Base-by-base conservation (phyloP, 1,284 basidiomycete species). In the Marasmius tenuissimus region DNA sequence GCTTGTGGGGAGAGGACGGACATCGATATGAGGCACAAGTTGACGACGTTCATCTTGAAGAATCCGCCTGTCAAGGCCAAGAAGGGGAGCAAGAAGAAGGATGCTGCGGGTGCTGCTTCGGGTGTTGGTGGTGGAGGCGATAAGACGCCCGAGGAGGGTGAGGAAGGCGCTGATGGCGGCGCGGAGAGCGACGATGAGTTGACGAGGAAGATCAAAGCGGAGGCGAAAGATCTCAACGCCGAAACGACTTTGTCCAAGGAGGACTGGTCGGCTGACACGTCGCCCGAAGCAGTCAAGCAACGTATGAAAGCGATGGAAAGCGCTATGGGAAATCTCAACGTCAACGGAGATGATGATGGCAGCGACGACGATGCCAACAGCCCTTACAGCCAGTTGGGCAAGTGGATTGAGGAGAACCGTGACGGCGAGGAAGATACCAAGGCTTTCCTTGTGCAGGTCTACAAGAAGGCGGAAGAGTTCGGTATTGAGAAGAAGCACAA, bases 401-500 rank as follows among this genome's bases (percentile, higher is more conserved):
- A 81, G 47, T 99, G 97, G 97, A 83, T 96, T 63, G 82, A 89
- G 70, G 94, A 96, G 67, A 90, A 93, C 70, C 83, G 83, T 52
- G 87, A 84, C 50, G 79, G 78, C 8, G 76, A 79, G 55, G 77
- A 71, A 4, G 76, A 81, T 61, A 71, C 81, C 38, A 81, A 79
- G 65, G 78, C 74, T 16, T 75, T 76, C 48, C 78, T 88, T 5
- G 81, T 91, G 61, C 86, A 90, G 20, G 85, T 98, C 61, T 93
- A 86, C 79, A 92, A 93, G 76, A 95, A 96, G 80, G 92, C 93
- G 4, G 92, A 97, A 73, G 96, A 97, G 64, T 75, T 96, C 42
- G 94, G 93, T 38, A 92, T 99, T 67, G 94, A 93, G 71, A 96
- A 94, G 83, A 99, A 98, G 79, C 94, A 98, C 84, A 97, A 93